Evolutionary conservation across 2,329 filamentous ascomycete genomes (phyloP).

Genomic region (Beauveria sp.): DNA sequence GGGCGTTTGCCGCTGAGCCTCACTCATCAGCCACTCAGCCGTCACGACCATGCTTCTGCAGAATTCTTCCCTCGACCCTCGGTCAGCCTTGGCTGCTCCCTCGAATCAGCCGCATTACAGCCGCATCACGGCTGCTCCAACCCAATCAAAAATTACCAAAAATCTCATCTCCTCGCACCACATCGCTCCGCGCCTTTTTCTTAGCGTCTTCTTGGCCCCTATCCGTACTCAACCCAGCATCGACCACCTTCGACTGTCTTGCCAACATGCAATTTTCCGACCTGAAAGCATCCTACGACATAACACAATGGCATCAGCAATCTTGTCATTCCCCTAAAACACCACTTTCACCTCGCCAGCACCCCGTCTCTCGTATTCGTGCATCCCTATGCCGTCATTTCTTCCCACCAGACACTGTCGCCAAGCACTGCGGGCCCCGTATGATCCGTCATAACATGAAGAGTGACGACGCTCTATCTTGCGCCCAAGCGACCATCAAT

Average conservation of each 20-base stretch:
- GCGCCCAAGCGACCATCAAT: background rate
- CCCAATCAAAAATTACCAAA: background rate
- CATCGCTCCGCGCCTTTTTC: background rate
- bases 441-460: constrained; percentile 4
- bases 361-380: constrained; percentile 2
- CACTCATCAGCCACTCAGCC: background rate
- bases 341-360: background rate
- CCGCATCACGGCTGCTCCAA: background rate
- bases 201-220: background rate
- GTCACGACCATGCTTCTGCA: background rate
- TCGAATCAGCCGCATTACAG: constrained; percentile 1
- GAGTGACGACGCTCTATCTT: background rate
- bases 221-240: background rate
- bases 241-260: background rate
- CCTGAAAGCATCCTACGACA: background rate
- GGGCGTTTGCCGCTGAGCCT: constrained; percentile 6
- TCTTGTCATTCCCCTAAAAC: too few species aligned
- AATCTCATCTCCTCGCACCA: background rate
- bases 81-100: background rate
- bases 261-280: background rate
- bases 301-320: background rate
- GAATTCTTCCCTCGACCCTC: background rate
- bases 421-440: constrained; percentile 2
- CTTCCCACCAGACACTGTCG: background rate
- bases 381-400: constrained; percentile 9